Evolutionary conservation across 176 grass and related monocot genomes (phyloP).

Genomic region (Cenchrus americanus): DNA sequence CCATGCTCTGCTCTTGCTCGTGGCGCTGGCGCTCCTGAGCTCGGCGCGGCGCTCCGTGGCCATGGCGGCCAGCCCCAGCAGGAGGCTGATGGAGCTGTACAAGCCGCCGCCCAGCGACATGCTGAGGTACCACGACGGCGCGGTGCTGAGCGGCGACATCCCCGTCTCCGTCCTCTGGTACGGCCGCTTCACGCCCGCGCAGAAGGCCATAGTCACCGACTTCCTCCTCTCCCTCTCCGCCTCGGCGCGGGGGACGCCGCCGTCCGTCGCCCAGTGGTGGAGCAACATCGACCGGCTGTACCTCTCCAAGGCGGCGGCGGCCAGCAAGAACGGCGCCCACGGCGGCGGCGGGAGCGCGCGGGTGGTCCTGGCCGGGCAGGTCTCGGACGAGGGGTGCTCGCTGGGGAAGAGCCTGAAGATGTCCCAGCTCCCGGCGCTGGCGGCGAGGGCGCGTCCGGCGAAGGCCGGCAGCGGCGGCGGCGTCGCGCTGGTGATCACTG

Average conservation of each 20-base stretch:
- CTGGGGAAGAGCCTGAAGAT: constrained; percentile 48
- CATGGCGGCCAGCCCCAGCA: neutral
- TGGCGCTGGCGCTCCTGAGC: constrained; percentile 24
- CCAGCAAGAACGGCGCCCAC: neutral
- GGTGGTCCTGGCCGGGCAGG: constrained; percentile 25
- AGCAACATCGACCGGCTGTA: constrained; percentile 38
- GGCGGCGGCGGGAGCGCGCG: constrained; percentile 1
- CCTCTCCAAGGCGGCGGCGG: constrained; percentile 26
- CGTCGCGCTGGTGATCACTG: constrained; percentile 56
- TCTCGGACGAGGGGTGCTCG: constrained; percentile 48
- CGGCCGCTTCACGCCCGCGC: constrained; percentile 59
- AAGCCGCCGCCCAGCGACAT: constrained; percentile 30
- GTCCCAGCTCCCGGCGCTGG: constrained; percentile 51
- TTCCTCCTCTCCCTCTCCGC: constrained; percentile 56
- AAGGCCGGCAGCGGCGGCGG: constrained; percentile 23
- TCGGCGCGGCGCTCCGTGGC: neutral
- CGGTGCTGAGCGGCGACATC: constrained; percentile 55
- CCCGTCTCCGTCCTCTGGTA: constrained; percentile 66
- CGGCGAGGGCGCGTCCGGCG: neutral
- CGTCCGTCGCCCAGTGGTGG: constrained; percentile 66
- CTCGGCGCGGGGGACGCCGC: neutral
- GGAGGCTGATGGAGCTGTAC: constrained; percentile 55
- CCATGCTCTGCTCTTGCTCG: constrained; percentile 18
- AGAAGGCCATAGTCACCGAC: constrained; percentile 66
- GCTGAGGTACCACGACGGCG: constrained; percentile 65